A percentile compares a stretch with the other conserved stretches of the same genome.
Evolutionary conservation across 2,329 filamentous ascomycete genomes (phyloP).

Genomic region (Pseudopithomyces chartarum): DNA sequence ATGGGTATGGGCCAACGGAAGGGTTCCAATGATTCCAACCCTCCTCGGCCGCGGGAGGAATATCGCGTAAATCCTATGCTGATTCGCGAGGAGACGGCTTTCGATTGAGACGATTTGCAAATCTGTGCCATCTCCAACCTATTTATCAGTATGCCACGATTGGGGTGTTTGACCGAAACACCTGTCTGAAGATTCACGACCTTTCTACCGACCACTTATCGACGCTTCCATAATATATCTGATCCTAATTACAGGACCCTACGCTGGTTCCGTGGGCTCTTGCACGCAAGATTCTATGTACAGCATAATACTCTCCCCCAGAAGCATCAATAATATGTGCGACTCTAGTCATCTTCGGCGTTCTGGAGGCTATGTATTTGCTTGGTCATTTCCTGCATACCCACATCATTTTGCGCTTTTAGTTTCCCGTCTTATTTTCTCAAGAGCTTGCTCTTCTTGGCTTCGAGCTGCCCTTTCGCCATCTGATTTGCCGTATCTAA

Average conservation of each 20-base stretch:
- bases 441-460: background rate
- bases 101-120: constrained; percentile 26
- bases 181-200: background rate
- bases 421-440: background rate
- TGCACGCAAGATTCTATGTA: constrained; percentile 12
- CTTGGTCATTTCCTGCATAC: background rate
- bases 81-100: constrained; percentile 37
- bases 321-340: background rate
- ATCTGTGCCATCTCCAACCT: background rate
- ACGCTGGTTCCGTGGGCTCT: constrained; percentile 33
- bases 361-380: constrained; percentile 5
- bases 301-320: constrained; percentile 16
- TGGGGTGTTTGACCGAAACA: background rate
- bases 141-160: background rate
- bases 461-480: constrained; percentile 1
- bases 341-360: constrained; percentile 15
- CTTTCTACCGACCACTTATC: constrained; percentile 10
- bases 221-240: constrained; percentile 33
- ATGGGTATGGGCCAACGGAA: constrained; percentile 45
- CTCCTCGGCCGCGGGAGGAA: constrained; percentile 37
- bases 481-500: constrained; percentile 6
- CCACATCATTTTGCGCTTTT: background rate
- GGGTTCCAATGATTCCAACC: constrained; percentile 35
- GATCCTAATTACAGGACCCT: constrained; percentile 32
- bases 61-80: constrained; percentile 17